phyloP scores from a whole-genome alignment of 2,329 filamentous ascomycete species.

The Emmonsiellopsis sp. region DNA sequence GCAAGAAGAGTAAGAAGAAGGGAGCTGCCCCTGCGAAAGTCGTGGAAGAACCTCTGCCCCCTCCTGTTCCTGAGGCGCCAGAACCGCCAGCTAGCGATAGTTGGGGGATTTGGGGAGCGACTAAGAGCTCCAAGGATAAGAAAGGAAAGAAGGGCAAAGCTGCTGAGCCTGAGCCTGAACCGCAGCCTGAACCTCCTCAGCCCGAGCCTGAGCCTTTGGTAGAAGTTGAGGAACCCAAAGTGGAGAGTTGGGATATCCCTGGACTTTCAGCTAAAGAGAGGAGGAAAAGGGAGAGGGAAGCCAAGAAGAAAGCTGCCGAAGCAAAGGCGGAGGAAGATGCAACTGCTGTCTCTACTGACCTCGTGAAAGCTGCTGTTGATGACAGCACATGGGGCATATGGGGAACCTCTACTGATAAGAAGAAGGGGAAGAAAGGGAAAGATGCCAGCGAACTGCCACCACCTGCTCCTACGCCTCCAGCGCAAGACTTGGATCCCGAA shows the following conservation, averaged over 20 bases:
- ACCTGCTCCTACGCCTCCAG: conserved; percentile 40
- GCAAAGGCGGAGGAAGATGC: conserved; percentile 21
- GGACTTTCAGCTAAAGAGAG: conserved; percentile 37
- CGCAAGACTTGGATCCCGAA: conserved; percentile 35
- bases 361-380: conserved; percentile 11
- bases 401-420: conserved; percentile 37
- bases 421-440: conserved; percentile 40
- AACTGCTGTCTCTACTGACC: conserved; percentile 7
- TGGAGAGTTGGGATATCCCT: conserved; percentile 23
- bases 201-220: conserved; percentile 22
- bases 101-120: conserved; percentile 22
- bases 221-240: conserved; percentile 16
- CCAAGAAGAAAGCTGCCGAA: conserved; percentile 31
- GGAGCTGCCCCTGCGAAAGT: conserved; percentile 7
- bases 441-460: conserved; percentile 36
- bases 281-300: conserved; percentile 39
- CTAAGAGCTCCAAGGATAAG: conserved; percentile 33
- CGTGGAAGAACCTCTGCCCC: conserved; percentile 18
- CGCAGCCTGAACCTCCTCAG: conserved; percentile 19
- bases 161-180: conserved; percentile 1
- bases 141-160: conserved; percentile 25
- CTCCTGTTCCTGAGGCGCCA: conserved; percentile 17
- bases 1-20: conserved; percentile 36
- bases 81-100: conserved; percentile 12
- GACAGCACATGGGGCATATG: conserved; percentile 25